These are phyloP conservation scores for Cerrena zonata DNA, from an alignment of 1,284 basidiomycete genomes.

Conservation along the genomic window DNA sequence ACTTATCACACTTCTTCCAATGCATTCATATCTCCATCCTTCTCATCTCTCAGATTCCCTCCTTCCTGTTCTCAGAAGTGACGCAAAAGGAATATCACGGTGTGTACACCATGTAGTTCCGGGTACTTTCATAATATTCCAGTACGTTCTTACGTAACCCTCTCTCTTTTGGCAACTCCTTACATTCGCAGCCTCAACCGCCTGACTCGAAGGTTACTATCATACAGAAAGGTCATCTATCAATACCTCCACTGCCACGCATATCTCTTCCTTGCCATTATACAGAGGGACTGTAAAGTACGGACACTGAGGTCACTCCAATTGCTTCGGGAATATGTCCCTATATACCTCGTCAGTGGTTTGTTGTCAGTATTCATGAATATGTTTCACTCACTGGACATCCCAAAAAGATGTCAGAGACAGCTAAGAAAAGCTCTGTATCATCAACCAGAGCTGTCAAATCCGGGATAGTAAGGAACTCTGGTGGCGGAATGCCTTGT, in stretches of 20 bases:
- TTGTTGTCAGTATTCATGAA: background rate
- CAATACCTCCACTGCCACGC: too few relatives aligned
- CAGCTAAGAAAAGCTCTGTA: background rate
- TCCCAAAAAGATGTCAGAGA: background rate
- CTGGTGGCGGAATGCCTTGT: background rate
- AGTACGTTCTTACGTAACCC: conserved; percentile 1
- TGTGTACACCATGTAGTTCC: too few relatives aligned
- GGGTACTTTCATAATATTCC: too few relatives aligned
- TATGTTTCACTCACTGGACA: background rate
- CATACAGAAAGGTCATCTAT: too few relatives aligned
- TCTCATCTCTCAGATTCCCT: too few relatives aligned
- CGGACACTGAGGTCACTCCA: background rate
- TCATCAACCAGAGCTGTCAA: background rate
- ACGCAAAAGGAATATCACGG: too few relatives aligned
- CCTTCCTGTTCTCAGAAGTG: too few relatives aligned
- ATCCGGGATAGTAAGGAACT: background rate
- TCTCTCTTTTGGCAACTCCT: background rate
- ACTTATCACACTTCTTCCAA: too few relatives aligned
- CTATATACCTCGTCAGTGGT: background rate
- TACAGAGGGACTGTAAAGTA: background rate
- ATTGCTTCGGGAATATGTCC: background rate
- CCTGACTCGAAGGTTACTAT: too few relatives aligned
- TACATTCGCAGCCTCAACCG: background rate
- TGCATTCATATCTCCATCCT: conserved; percentile 42
- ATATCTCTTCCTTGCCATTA: too few relatives aligned